phyloP scores from a whole-genome alignment of 495 filamentous ascomycete genomes.

The Hyaloscypha variabilis region DNA sequence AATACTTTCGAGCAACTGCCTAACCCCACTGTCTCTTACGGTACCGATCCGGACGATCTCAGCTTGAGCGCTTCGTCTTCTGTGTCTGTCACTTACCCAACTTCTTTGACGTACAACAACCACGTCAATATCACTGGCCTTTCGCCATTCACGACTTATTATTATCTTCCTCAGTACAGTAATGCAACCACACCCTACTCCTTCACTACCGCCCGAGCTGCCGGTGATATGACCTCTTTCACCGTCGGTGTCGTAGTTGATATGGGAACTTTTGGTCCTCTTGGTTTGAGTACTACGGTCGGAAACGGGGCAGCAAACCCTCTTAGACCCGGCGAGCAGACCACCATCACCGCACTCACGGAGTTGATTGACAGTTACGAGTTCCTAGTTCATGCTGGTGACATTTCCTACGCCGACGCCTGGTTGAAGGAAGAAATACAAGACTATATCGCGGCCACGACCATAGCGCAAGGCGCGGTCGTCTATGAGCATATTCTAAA shows the following conservation, averaged over 20 bases:
- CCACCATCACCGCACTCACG: conserved; percentile 39
- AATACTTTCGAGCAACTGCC: conserved; percentile 49
- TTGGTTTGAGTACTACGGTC: conserved; percentile 34
- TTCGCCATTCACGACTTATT: conserved; percentile 50
- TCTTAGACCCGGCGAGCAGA: conserved; percentile 36
- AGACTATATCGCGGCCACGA: conserved; percentile 39
- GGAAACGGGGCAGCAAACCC: conserved; percentile 29
- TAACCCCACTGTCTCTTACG: conserved; percentile 48
- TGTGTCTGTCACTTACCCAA: conserved; percentile 46
- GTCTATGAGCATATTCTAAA: conserved; percentile 58
- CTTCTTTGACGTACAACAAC: conserved; percentile 55
- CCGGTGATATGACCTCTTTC: conserved; percentile 52
- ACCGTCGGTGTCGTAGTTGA: conserved; percentile 52
- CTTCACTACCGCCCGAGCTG: conserved; percentile 33
- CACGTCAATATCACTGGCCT: conserved; percentile 45
- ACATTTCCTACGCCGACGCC: too few species aligned
- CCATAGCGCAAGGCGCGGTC: conserved; percentile 43
- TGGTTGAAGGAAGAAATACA: too few species aligned
- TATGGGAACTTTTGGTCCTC: conserved; percentile 45
- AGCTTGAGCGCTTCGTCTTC: conserved; percentile 38
- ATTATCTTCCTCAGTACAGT: conserved; percentile 44
- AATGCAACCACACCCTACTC: conserved; percentile 30
- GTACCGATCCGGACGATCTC: conserved; percentile 34
- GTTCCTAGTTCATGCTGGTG: too few species aligned
- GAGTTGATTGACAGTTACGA: too few species aligned